Evolutionary conservation across 371 early-diverging fungal genomes (phyloP), one percentile per base, ranked within the genome.

Genomic region (Apophysomyces sp.): DNA sequence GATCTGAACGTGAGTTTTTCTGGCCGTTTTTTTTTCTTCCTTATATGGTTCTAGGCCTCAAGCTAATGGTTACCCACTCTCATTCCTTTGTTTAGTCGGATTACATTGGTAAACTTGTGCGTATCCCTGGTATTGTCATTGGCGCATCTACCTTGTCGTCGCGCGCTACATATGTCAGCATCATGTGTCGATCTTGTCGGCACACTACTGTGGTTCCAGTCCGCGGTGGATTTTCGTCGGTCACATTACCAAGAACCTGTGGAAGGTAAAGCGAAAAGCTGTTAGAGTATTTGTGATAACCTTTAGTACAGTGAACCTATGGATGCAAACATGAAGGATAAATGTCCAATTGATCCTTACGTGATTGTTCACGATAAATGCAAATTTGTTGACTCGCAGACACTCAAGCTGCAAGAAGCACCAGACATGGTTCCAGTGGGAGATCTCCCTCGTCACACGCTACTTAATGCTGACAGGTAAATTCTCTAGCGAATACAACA

Each of bases 341-440:
- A 73, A 1, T 98, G 99, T 67, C 92, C 94, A 5, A 55, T 98
- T 63, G 99, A 99, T 70, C 98, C 99, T 13, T 99, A 89, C 73
- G 83, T 94, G 9, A 91, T 99, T 61, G 84, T 96, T 39, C 96
- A 97, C 61, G 99, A 99, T 78, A 97, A 96, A 76, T 94, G 94
- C 73, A 82, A 78, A 59, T 98, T 97, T 76, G 91, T 97, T n/a
- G 99, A 99, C 80, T 92, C 93, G 57, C 99, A 99, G 78, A 89
- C 88, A 9, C 83, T 99, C 61, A 99, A 99, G 77, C 85, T 99
- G 31, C 99, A 99, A 75, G 99, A 99, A 77, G 82, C 90, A 16
- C 97, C 97, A 30, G 99, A 98, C 61, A 95, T 96, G 84, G 96
- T 99, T 1, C 99, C 99, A 18, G 94, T 96, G 0, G 99, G 99